These are phyloP conservation scores for Aspergillus unguis DNA, from an alignment of 2,329 filamentous ascomycete genomes.

Conservation along the genomic window DNA sequence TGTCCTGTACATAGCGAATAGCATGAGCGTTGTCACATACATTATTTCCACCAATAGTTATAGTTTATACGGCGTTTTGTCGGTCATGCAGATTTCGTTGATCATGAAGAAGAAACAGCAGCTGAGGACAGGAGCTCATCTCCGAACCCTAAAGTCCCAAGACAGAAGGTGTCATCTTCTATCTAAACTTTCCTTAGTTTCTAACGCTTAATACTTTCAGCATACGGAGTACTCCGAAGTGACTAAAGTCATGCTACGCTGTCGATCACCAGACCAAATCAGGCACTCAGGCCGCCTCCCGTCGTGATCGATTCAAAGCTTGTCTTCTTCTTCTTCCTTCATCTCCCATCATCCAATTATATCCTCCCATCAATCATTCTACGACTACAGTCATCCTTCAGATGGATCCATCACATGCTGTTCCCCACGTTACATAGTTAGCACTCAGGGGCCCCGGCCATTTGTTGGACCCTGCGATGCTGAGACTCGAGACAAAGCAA, in stretches of 20 bases:
- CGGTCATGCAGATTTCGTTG: neutral
- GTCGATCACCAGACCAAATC: conserved; percentile 7
- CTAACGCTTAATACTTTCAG: too few relatives aligned
- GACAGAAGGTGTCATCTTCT: neutral
- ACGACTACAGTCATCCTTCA: neutral
- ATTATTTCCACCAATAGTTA: conserved; percentile 3
- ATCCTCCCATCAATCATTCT: neutral
- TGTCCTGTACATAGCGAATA: conserved; percentile 40
- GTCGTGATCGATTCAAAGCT: conserved; percentile 6
- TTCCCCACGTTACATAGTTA: neutral
- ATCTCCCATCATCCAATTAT: conserved; percentile 6
- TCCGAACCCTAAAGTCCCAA: neutral
- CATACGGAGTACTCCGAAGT: too few relatives aligned
- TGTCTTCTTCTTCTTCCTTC: neutral
- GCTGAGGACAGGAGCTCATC: neutral
- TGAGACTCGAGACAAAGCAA: neutral
- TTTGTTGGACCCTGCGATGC: neutral
- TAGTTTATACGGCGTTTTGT: conserved; percentile 1
- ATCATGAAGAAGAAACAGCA: neutral
- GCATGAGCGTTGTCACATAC: conserved; percentile 14
- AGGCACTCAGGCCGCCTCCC: conserved; percentile 5
- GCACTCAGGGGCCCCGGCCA: neutral
- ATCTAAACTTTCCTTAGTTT: too few relatives aligned
- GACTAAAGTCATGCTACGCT: too few relatives aligned
- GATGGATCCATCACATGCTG: neutral